Evolutionary conservation across 805 yeast species (phyloP), one percentile per base, ranked within the genome.

Genomic region (Saturnispora mendoncae): DNA sequence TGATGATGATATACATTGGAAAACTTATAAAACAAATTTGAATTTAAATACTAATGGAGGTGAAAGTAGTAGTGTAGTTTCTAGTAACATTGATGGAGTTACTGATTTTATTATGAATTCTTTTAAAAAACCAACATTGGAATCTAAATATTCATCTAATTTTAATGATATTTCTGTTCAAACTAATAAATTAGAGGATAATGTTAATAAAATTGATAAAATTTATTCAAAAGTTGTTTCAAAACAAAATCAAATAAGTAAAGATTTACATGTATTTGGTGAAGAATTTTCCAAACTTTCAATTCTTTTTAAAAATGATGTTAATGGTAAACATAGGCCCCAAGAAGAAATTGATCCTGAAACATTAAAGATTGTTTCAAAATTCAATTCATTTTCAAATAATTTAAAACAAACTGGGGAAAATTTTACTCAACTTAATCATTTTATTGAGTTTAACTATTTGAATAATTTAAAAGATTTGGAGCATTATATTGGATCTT

Each of bases 101-200:
- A 79, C 95, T 0, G 98, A 90, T 55, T 80, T 84, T 3, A 78
- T 92, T 33, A 83, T 90, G 81, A 90, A 90, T 56, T 94, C 94
- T n/a, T 85, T 90, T 55, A 81, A 90, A 42, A 80, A 84, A 37
- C 79, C 81, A 4, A 67, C 72, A 36, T 62, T 68, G 38, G 84
- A 79, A 52, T 60, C 66, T 20, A 51, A 46, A 37, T 73, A 73
- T 50, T 76, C 74, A 46, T 76, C 81, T 34, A 96, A 85, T 54
- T 85, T 90, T 51, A 69, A 80, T 38, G 92, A 82, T 50, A 86
- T 90, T 32, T 78, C 76, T 49, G 95, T 86, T 51, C 76, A 83
- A 48, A 74, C 88, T 17, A 84, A 83, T 51, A 84, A 85, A 58
- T 65, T 90, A 42, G 92, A 86, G 54, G 95, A 85, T 48, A 88